Base-by-base conservation (phyloP, 192 early-diverging fungal species). In the Funneliformis mosseae region DNA sequence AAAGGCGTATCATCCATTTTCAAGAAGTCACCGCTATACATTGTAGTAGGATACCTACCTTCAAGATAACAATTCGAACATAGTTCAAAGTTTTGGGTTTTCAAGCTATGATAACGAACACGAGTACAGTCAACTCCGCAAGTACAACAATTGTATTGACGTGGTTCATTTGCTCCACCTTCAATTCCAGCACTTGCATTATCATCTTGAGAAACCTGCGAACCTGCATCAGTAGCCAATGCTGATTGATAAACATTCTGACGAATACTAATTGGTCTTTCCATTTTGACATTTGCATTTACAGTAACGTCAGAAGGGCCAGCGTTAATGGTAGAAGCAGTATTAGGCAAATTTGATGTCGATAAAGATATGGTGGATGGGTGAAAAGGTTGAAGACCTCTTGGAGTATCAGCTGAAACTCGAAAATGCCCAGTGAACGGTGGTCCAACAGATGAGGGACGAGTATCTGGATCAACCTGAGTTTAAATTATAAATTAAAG, bases 391-490 rank as follows among this genome's bases (percentile, higher is more conserved):
- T 95, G 91, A 23, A 99, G 87, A 2, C 97, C 97, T 69, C 83
- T 83, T 46, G 85, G 85, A 21, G 98, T 97, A 75, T 98, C 97
- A 14, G 97, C 97, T 12, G 95, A 96, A n/a, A 98, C 88, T 43
- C 96, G 91, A 88, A 96, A 99, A 79, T 98, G 96, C n/a, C 97
- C 98, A 12, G 95, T 97, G 76, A 97, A 98, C 1, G 96, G 90
- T n/a, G 98, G 97, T 0, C 95, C 96, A 18, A 98, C 91, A 38
- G 88, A 87, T 33, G 95, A 95, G n/a, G 98, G 98, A 48, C 94
- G 88, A 25, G 94, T 92, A 71, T 97, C 95, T 7, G 97, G 94
- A 83, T 99, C 96, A 73, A 96, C 92, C 94, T 96, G 79, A 6
- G 77, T 45, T 27, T 50, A 28, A 8, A 69, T 28, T 67, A 21